Base-by-base conservation (phyloP, 768 basidiomycete species). In the Ramaria rubella region DNA sequence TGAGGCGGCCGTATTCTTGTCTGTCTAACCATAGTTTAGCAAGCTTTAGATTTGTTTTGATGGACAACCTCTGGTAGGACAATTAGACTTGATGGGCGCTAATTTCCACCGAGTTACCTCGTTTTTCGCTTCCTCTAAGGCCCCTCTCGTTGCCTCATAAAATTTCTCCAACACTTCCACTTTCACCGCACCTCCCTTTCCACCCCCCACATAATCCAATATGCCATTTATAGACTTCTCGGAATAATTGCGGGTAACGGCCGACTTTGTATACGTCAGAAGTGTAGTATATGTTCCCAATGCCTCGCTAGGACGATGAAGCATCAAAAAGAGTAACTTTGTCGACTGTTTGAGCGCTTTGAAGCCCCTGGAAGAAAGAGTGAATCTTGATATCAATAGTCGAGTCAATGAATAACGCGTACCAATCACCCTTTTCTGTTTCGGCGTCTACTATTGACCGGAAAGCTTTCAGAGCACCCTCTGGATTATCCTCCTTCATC, bases 151-250 rank as follows among this genome's bases (percentile, higher is more conserved):
- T 1, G 79, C 90, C 64, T 95, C 89, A 71, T 99, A 99, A 75
- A 98, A 99, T 61, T 85, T 85, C 70, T 97, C 94, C 49, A 99
- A 76, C 8, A 94, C 81, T 58, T 89, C 88, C 9, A 96, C 88
- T 58, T 73, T 69, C 43, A 77, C 69, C 5, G 26, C 52, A 42
- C 58, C 27, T 24, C 53, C 29, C 43, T 62, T 59, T 19, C 74
- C 73, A 46, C 94, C 94, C 11, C 94, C 94, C 38, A 98, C 96
- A 63, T 98, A 98, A 69, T 99, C 96, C 61, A 99, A 76, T 61
- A 99, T 96, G 55, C 90, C 90, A 68, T 99, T 99, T 76, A 99
- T 99, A 17, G 90, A 88, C 77, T 98, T 99, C 71, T 99, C 96
- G 11, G 95, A 94, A 66, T 95, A 91, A 68, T 95, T 95, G 30